phyloP scores from a whole-genome alignment of 257 asterid genomes.

The Fraxinus quadrangulata region DNA sequence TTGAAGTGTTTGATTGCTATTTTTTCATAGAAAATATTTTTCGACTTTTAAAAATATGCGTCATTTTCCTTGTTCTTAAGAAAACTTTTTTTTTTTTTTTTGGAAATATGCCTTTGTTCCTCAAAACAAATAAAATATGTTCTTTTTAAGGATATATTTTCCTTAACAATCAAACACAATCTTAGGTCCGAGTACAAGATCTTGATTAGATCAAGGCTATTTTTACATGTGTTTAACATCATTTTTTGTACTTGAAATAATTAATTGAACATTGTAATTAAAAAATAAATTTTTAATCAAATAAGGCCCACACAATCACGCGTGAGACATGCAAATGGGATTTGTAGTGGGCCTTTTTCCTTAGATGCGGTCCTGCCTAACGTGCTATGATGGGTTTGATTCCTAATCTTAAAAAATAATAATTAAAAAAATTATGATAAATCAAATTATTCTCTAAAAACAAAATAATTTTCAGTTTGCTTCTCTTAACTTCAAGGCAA shows the following conservation, averaged over 20 bases:
- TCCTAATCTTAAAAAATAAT: constrained; percentile 24
- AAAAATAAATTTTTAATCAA: constrained; percentile 21
- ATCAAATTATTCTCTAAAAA: constrained; percentile 10
- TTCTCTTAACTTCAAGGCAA: constrained; percentile 22
- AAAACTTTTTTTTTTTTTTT: no score
- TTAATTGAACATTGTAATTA: constrained; percentile 25
- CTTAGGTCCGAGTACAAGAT: background rate
- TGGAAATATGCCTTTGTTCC: no score
- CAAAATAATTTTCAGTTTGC: constrained; percentile 20
- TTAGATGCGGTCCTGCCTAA: constrained; percentile 34
- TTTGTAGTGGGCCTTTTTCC: constrained; percentile 23
- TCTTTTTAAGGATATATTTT: no score
- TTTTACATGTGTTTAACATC: constrained; percentile 32
- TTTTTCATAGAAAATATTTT: no score
- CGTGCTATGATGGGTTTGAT: constrained; percentile 38
- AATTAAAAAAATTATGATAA: constrained; percentile 13
- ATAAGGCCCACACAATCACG: constrained; percentile 34
- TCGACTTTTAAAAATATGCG: no score
- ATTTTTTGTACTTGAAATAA: constrained; percentile 17
- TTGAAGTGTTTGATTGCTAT: no score
- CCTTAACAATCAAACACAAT: no score
- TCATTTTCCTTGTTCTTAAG: no score
- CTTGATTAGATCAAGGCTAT: background rate
- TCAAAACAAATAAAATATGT: no score
- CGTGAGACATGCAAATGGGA: constrained; percentile 29